Percentiles rank a stretch among this genome's conserved stretches.
phyloP scores from a whole-genome alignment of 2,329 filamentous ascomycete species.

The Neonectria hederae region DNA sequence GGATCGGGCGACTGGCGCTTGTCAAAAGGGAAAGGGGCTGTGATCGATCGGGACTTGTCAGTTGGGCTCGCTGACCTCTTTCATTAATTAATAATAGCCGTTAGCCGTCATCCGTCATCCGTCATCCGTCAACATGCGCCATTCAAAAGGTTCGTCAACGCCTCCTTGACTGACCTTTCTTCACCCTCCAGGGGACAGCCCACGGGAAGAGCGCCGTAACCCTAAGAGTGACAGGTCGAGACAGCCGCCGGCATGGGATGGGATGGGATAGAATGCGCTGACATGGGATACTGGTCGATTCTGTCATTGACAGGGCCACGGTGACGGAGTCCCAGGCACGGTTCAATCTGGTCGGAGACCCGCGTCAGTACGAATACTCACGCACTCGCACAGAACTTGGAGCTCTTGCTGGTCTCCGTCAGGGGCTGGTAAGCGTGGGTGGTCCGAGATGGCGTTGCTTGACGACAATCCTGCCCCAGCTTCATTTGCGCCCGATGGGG shows the following conservation, averaged over 20 bases:
- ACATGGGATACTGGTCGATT: constrained; percentile 9
- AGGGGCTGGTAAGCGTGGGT: not conserved
- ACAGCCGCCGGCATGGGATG: constrained; percentile 5
- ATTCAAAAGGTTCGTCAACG: not conserved
- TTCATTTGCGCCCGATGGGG: not conserved
- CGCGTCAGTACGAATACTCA: constrained; percentile 16
- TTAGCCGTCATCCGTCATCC: constrained; percentile 6
- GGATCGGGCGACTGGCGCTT: constrained; percentile 20
- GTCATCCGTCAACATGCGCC: constrained; percentile 5
- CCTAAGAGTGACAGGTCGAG: constrained; percentile 13
- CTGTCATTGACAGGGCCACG: constrained; percentile 12
- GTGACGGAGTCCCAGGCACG: constrained; percentile 20
- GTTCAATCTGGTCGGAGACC: constrained; percentile 24
- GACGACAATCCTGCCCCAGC: not conserved
- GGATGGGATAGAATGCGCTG: constrained; percentile 2
- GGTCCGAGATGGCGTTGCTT: not conserved
- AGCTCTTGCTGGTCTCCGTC: not conserved
- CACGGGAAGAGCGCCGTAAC: not conserved
- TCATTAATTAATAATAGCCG: not conserved
- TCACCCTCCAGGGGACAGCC: not conserved
- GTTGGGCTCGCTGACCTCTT: not conserved
- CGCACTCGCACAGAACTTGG: constrained; percentile 19
- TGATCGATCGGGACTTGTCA: constrained; percentile 17
- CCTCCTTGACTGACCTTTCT: not conserved
- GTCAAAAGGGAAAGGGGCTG: constrained; percentile 20